Evolutionary conservation across 2,329 filamentous ascomycete species (phyloP), one percentile per base, ranked within the genome.

Genomic region (Verticillium zaregamsianum): DNA sequence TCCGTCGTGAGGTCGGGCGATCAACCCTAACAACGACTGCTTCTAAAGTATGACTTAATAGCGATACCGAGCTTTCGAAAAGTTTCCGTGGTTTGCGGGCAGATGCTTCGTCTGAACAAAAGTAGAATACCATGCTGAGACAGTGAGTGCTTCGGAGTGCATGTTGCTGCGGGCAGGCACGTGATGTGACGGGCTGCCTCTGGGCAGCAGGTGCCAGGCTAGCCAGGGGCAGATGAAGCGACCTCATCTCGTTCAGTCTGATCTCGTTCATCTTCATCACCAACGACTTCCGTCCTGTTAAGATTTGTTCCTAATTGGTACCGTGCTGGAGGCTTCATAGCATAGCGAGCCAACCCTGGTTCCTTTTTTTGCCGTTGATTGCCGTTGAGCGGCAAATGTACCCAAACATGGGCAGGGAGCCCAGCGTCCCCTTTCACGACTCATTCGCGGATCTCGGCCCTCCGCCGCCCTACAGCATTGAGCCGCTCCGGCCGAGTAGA

Each of bases 401-500:
- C 7, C 28, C n/a, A 6, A 9, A n/a, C 20, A 23, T 23, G 45
- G 45, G 20, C 20, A 25, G 20, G 45, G 20, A 52, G 20, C 9
- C n/a, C 9, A 52, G 45, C 45, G 25, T 23, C 45, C 23, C 9
- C 45, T 23, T 25, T n/a, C 45, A 52, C 45, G 45, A 52, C n/a
- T 52, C 45, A 12, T 52, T 52, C 5, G n/a, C 45, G 11, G 45
- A 59, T 23, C 40, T 59, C 45, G 58, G 45, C 23, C 58, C 58
- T 52, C 58, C 58, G 40, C 58, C 58, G n/a, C 58, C 58, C 7
- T 59, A 59, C 40, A 54, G 40, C 9, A 20, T 45, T 33, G 40
- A 54, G 45, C 39, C 58, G 17, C 40, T 59, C 28, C 58, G 58
- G 17, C 58, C 58, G 31, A 59, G 58, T 20, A 45, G 58, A n/a